Evolutionary conservation across 164 flowering plant genomes (phyloP).

Genomic region (Tinospora cordifolia): DNA sequence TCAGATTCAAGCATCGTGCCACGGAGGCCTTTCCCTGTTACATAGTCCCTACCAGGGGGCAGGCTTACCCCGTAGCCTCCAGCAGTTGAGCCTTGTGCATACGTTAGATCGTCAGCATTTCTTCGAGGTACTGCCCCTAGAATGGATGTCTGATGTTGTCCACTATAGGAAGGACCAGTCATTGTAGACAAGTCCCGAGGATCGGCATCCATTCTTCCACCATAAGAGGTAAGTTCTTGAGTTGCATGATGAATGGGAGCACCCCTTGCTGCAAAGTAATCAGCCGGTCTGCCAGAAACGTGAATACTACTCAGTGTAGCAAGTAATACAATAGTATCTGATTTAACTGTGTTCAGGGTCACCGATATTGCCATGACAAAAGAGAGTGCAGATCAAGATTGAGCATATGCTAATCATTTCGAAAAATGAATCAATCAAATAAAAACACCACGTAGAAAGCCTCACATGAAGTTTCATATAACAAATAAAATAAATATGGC

Average conservation of each 20-base stretch:
- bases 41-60: conserved; percentile 98
- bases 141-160: conserved; percentile 64
- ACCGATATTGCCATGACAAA: conserved; percentile 14
- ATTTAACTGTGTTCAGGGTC: conserved; percentile 17
- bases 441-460: not conserved
- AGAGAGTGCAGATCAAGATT: conserved; percentile 4
- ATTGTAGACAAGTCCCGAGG: conserved; percentile 50
- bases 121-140: conserved; percentile 74
- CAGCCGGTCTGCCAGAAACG: conserved; percentile 98
- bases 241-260: conserved; percentile 54
- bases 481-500: not conserved
- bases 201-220: conserved; percentile 72
- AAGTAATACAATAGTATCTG: conserved; percentile 29
- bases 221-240: conserved; percentile 63
- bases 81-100: conserved; percentile 58
- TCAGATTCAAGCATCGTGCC: conserved; percentile 52
- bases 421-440: not conserved
- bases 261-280: conserved; percentile 80
- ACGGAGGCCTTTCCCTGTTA: conserved; percentile 67
- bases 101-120: conserved; percentile 56
- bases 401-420: conserved; percentile 11
- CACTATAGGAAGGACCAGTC: conserved; percentile 51
- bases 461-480: conserved; percentile 4
- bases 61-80: conserved; percentile 93
- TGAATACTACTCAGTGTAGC: conserved; percentile 52